Evolutionary conservation across 768 basidiomycete genomes (phyloP).

Genomic region (Boletales sp.): DNA sequence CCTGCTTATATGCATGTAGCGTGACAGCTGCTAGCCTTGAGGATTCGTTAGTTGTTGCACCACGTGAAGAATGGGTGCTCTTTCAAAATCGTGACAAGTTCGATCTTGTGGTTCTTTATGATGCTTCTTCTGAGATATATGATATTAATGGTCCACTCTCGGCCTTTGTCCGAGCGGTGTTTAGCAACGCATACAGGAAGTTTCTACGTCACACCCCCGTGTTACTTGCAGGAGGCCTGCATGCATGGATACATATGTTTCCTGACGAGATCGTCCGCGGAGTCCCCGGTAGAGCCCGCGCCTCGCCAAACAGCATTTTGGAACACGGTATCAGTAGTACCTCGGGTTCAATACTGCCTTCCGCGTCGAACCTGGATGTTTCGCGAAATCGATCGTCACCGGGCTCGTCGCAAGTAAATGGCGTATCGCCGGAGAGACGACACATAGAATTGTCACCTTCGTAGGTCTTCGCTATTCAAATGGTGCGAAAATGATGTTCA

Average conservation of each 20-base stretch:
- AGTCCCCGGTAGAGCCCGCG: constrained; percentile 13
- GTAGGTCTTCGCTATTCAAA: constrained; percentile 17
- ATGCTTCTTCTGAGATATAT: constrained; percentile 55
- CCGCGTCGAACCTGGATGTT: constrained; percentile 13
- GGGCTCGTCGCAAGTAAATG: constrained; percentile 12
- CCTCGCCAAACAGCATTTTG: constrained; percentile 15
- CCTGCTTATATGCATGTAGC: constrained; percentile 37
- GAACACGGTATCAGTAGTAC: constrained; percentile 27
- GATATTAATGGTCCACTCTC: constrained; percentile 53
- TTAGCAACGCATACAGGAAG: constrained; percentile 68
- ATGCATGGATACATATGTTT: constrained; percentile 70
- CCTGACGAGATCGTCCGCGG: constrained; percentile 37
- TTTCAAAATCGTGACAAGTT: constrained; percentile 86
- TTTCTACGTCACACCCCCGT: constrained; percentile 73
- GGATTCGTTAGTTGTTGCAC: constrained; percentile 66
- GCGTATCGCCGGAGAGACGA: constrained; percentile 15
- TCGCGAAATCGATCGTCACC: constrained; percentile 12
- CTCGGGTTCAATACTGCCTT: constrained; percentile 22
- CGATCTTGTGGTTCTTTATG: constrained; percentile 86
- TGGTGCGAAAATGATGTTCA: constrained; percentile 10
- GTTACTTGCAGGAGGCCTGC: constrained; percentile 79
- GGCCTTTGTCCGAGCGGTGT: constrained; percentile 63
- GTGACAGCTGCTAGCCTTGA: constrained; percentile 67
- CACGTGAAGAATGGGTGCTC: constrained; percentile 64
- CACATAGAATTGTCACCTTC: constrained; percentile 14